Percentiles rank a stretch among this genome's conserved stretches.
These are phyloP conservation scores for Taxawa tesnikishii DNA, from an alignment of 2,329 filamentous ascomycete species.

Conservation along the genomic window DNA sequence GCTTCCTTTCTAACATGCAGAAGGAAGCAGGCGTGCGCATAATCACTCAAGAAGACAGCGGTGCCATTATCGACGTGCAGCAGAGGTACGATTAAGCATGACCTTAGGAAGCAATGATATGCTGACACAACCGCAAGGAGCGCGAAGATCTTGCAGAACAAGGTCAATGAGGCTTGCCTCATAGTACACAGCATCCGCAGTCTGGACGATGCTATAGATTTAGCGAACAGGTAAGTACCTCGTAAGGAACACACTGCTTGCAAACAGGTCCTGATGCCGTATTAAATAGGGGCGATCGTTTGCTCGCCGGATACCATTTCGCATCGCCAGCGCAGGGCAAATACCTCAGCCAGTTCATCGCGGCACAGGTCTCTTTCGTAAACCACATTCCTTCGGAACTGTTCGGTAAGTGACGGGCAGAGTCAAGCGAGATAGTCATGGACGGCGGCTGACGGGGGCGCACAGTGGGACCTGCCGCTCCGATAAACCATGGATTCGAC, in stretches of 20 bases:
- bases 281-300: slow-evolving; percentile 14
- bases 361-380: slow-evolving; percentile 36
- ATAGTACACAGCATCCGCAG: slow-evolving; percentile 35
- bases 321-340: slow-evolving; percentile 38
- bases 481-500: slow-evolving; percentile 16
- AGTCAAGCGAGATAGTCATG: not conserved
- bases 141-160: slow-evolving; percentile 14
- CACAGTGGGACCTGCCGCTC: slow-evolving; percentile 25
- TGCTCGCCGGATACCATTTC: slow-evolving; percentile 42
- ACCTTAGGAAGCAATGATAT: not conserved
- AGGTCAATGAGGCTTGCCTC: slow-evolving; percentile 31
- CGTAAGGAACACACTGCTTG: not conserved
- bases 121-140: slow-evolving; percentile 3
- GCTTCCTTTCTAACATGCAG: slow-evolving; percentile 6
- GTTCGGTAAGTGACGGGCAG: slow-evolving; percentile 23
- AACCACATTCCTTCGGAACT: slow-evolving; percentile 47
- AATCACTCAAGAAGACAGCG: slow-evolving; percentile 11
- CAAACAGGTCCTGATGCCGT: not conserved
- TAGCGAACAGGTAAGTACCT: slow-evolving; percentile 25
- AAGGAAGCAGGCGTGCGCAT: slow-evolving; percentile 8
- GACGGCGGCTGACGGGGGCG: not conserved
- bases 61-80: slow-evolving; percentile 14
- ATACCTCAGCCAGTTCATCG: slow-evolving; percentile 46
- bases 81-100: slow-evolving; percentile 5
- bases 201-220: slow-evolving; percentile 43